Conservation (phyloP, 305 asterid species). For the Petunia hybrid region DNA sequence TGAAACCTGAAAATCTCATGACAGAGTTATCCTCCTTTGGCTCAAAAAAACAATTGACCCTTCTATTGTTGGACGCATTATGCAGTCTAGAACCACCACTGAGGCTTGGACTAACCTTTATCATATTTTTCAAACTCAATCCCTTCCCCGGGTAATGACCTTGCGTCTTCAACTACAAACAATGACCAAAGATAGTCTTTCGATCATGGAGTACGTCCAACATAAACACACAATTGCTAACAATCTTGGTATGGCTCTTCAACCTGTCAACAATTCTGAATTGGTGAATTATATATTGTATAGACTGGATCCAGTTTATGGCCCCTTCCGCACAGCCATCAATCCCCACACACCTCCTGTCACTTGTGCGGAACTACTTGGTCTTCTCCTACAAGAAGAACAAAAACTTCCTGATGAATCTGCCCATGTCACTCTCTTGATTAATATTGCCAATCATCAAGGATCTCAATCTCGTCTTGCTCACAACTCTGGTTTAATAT, state of each 20-base stretch:
- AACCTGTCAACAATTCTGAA: not conserved
- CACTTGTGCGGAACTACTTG: not conserved
- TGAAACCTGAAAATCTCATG: no score
- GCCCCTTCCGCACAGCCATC: not conserved
- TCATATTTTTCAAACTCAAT: no score
- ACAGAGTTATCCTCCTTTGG: no score
- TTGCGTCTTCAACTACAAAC: no score
- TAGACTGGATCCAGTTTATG: not conserved
- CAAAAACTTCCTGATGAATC: not conserved
- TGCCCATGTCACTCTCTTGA: not conserved
- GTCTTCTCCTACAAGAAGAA: conserved; percentile 5
- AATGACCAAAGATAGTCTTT: no score
- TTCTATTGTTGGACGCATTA: no score
- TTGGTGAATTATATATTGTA: no score
- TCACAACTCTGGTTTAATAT: not conserved
- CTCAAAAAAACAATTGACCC: no score
- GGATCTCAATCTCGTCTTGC: not conserved
- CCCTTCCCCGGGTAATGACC: no score
- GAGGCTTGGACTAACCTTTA: no score
- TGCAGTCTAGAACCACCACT: no score
- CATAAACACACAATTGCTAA: not conserved
- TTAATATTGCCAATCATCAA: not conserved
- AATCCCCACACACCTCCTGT: not conserved
- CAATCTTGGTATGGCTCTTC: not conserved
- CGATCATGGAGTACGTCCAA: no score